Conservation (phyloP, 2,329 filamentous ascomycete genomes). For the Metarhizium guizhouense region DNA sequence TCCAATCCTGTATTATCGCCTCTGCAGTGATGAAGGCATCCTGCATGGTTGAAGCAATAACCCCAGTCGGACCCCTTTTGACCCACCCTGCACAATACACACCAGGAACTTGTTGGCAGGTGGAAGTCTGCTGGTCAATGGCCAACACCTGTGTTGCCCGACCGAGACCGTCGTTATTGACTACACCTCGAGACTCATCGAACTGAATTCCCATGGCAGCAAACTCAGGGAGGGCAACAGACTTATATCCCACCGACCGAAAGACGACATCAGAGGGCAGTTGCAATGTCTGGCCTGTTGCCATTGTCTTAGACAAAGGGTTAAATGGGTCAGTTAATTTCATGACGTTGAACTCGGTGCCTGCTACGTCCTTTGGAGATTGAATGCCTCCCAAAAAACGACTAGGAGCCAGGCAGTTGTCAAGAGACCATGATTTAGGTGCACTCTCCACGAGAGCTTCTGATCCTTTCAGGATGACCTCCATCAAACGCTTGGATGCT, state of each 20-base stretch:
- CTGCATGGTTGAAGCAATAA: slow-evolving; percentile 92
- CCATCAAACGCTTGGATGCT: slow-evolving; percentile 66
- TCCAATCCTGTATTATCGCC: slow-evolving; percentile 73
- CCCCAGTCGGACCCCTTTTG: slow-evolving; percentile 86
- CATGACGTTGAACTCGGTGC: slow-evolving; percentile 59
- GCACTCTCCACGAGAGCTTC: slow-evolving; percentile 36
- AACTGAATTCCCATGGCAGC: slow-evolving; percentile 68
- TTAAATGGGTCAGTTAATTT: slow-evolving; percentile 46
- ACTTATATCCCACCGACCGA: slow-evolving; percentile 91
- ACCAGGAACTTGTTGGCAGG: slow-evolving; percentile 47
- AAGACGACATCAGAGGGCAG: slow-evolving; percentile 69
- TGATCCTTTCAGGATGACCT: slow-evolving; percentile 72
- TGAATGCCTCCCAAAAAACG: slow-evolving; percentile 48
- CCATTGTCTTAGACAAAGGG: slow-evolving; percentile 36
- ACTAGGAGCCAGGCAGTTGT: slow-evolving; percentile 74
- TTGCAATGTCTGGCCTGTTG: slow-evolving; percentile 39
- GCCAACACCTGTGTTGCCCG: slow-evolving; percentile 42
- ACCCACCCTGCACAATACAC: slow-evolving; percentile 96
- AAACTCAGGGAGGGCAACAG: slow-evolving; percentile 67
- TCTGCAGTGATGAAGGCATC: slow-evolving; percentile 89
- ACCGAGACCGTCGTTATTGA: slow-evolving; percentile 74
- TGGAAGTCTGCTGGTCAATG: slow-evolving; percentile 22
- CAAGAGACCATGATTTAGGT: slow-evolving; percentile 69
- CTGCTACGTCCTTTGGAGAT: slow-evolving; percentile 43
- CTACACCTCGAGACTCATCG: slow-evolving; percentile 61